Conservation (phyloP, 2,329 filamentous ascomycete species). For the Drechmeria coniospora region DNA sequence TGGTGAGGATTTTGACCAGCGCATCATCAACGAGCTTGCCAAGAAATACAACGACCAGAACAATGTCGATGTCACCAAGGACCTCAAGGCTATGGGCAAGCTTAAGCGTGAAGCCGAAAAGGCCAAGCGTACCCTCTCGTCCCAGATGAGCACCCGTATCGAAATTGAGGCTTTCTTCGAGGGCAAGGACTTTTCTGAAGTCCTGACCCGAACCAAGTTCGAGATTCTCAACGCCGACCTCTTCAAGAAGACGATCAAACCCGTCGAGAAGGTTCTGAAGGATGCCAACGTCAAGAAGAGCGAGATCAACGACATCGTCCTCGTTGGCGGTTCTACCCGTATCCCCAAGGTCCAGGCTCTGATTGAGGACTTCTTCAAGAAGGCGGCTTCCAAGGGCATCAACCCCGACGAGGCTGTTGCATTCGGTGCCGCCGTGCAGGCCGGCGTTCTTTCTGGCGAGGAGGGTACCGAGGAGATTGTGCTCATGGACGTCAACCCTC, state of each 20-base stretch:
- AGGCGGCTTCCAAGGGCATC: conserved; percentile 98
- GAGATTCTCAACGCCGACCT: conserved; percentile 98
- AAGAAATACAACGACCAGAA: conserved; percentile 99
- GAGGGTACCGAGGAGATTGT: conserved; percentile 65
- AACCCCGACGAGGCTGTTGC: conserved; percentile 99
- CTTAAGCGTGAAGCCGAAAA: conserved; percentile 99
- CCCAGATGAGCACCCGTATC: conserved; percentile 82
- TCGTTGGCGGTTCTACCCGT: conserved; percentile 97
- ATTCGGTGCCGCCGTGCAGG: conserved; percentile 93
- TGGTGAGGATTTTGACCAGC: conserved; percentile 98
- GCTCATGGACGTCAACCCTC: conserved; percentile 93
- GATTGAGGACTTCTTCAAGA: conserved; percentile 90
- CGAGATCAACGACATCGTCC: conserved; percentile 90
- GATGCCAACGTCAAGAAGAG: conserved; percentile 95
- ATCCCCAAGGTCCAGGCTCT: conserved; percentile 94
- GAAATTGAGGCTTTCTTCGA: conserved; percentile 97
- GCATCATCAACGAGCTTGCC: conserved; percentile 88
- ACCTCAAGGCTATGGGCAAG: conserved; percentile 97
- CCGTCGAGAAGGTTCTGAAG: conserved; percentile 96
- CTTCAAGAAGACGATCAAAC: conserved; percentile 99
- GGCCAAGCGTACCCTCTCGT: conserved; percentile 95
- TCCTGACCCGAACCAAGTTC: conserved; percentile 95
- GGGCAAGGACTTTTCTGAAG: conserved; percentile 97
- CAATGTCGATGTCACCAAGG: conserved; percentile 80
- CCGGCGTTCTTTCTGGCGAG: conserved; percentile 85